A percentile compares a stretch with the other conserved stretches of the same genome.
phyloP scores from a whole-genome alignment of 2,329 filamentous ascomycete genomes.

The Microdochium trichocladiopsis region DNA sequence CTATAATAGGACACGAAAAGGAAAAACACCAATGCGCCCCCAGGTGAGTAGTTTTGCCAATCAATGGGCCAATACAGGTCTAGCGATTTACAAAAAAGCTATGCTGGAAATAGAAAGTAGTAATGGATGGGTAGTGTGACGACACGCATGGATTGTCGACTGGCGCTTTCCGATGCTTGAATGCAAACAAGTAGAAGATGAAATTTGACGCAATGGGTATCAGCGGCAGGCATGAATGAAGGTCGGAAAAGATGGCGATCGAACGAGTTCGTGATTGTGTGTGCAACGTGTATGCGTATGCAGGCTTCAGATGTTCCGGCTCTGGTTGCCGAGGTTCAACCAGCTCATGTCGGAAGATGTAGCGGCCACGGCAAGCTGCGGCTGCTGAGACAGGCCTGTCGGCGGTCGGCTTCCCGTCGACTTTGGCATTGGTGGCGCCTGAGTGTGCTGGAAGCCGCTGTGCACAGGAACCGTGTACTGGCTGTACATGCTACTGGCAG shows the following conservation, averaged over 20 bases:
- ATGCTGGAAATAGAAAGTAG: conserved; percentile 6
- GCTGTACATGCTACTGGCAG: conserved; percentile 44
- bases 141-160: background rate
- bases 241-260: conserved; percentile 8
- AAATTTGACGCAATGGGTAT: conserved; percentile 12
- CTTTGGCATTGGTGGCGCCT: conserved; percentile 18
- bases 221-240: conserved; percentile 14
- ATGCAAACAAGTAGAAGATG: conserved; percentile 7
- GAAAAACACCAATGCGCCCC: too few relatives aligned
- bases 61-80: too few relatives aligned
- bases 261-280: background rate
- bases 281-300: background rate
- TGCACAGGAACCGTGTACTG: conserved; percentile 17
- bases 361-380: conserved; percentile 41
- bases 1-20: too few relatives aligned
- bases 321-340: conserved; percentile 55
- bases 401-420: conserved; percentile 18
- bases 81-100: conserved; percentile 6
- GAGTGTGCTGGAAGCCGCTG: conserved; percentile 5
- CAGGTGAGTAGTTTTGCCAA: background rate
- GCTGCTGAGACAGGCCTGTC: conserved; percentile 37
- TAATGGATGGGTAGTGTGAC: background rate
- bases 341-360: conserved; percentile 68
- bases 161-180: conserved; percentile 16
- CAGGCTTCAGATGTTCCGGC: background rate